Percentiles rank a stretch among this genome's conserved stretches.
Conservation (phyloP, 495 filamentous ascomycete genomes). For the Aspergillus nidulans region DNA sequence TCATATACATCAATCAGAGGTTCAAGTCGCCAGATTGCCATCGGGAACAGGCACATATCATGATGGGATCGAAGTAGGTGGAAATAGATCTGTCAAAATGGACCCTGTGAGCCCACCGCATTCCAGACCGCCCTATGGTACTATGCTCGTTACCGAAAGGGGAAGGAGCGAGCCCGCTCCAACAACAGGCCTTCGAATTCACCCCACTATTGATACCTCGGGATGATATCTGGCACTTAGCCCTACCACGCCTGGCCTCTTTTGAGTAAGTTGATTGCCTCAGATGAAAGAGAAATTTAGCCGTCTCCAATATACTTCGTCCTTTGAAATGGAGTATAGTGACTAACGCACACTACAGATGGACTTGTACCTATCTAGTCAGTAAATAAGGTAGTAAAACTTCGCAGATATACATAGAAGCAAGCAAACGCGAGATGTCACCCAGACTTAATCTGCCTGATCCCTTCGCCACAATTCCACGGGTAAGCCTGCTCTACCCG, state of each 20-base stretch:
- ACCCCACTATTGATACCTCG: not conserved
- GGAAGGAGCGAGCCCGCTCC: not conserved
- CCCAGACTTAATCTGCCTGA: conserved; percentile 20
- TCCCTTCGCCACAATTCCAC: conserved; percentile 27
- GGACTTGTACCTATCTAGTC: too few relatives aligned
- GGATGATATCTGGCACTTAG: too few relatives aligned
- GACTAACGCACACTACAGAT: too few relatives aligned
- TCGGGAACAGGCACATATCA: too few relatives aligned
- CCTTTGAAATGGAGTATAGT: too few relatives aligned
- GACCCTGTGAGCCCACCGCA: not conserved
- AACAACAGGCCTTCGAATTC: not conserved
- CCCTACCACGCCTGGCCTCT: too few relatives aligned
- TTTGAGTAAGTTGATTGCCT: too few relatives aligned
- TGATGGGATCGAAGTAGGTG: not conserved
- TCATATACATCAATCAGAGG: not conserved
- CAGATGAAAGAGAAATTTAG: too few relatives aligned
- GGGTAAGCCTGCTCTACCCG: conserved; percentile 29
- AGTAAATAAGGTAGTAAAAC: too few relatives aligned
- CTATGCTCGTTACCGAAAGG: not conserved
- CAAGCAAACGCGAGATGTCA: not conserved
- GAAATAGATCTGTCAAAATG: conserved; percentile 3
- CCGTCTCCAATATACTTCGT: too few relatives aligned
- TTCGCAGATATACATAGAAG: too few relatives aligned
- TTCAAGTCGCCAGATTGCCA: not conserved
- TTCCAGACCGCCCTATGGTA: conserved; percentile 5